Percentiles rank a stretch among this genome's conserved stretches.
Conservation (phyloP, 1,139 yeast species). For the Sugiyamaella sp. region DNA sequence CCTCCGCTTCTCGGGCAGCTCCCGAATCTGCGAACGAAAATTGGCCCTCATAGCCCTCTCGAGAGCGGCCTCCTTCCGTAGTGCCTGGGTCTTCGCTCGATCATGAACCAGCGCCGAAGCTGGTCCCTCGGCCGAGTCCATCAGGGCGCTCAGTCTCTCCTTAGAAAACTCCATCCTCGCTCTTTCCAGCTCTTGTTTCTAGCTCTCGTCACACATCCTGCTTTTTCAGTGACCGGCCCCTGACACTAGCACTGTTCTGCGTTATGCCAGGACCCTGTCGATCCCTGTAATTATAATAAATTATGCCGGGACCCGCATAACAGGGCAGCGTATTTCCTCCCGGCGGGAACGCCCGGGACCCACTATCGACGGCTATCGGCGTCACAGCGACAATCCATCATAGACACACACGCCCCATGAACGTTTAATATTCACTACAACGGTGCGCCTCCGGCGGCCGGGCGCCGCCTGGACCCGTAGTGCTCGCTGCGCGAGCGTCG, state of each 20-base stretch:
- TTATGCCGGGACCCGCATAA: background rate
- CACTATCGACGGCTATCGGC: too few relatives aligned
- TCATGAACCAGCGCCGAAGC: background rate
- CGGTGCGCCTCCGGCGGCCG: too few relatives aligned
- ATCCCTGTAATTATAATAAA: background rate
- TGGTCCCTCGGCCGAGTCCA: background rate
- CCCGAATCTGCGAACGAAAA: background rate
- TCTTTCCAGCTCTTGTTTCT: too few relatives aligned
- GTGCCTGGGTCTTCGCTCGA: background rate
- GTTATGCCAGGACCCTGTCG: background rate
- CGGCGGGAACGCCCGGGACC: too few relatives aligned
- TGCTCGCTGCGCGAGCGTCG: too few relatives aligned
- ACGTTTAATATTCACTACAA: too few relatives aligned
- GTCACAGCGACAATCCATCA: too few relatives aligned
- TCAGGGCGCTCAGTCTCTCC: background rate
- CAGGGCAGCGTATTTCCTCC: background rate
- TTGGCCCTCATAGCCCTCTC: constrained; percentile 2
- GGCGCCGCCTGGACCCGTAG: too few relatives aligned
- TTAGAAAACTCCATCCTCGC: too few relatives aligned
- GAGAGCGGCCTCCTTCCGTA: background rate
- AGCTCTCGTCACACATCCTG: background rate
- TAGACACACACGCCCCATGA: too few relatives aligned
- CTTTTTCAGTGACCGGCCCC: background rate
- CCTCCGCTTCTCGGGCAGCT: background rate
- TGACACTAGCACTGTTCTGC: too few relatives aligned